Evolutionary conservation across 192 early-diverging fungal genomes (phyloP).

Genomic region (Backusella macrospora): DNA sequence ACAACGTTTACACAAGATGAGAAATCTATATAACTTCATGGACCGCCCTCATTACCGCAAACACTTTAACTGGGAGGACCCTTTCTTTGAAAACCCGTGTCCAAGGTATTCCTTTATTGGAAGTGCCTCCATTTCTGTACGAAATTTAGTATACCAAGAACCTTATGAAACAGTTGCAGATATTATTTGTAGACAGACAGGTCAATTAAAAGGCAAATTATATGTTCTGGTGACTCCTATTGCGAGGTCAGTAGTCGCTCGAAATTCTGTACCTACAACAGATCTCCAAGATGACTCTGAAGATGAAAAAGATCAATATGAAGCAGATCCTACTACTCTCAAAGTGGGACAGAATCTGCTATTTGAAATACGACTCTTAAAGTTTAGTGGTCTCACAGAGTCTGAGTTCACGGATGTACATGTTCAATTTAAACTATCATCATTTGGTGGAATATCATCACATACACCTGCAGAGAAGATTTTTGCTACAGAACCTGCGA

Average conservation of each 20-base stretch:
- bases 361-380: constrained; percentile 66
- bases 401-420: constrained; percentile 70
- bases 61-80: constrained; percentile 64
- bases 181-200: constrained; percentile 51
- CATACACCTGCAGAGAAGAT: constrained; percentile 49
- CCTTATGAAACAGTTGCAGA: constrained; percentile 43
- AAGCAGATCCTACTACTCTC: constrained; percentile 29
- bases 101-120: constrained; percentile 60
- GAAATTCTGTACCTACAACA: neutral
- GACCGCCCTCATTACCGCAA: constrained; percentile 60
- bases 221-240: constrained; percentile 46
- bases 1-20: constrained; percentile 41
- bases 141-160: constrained; percentile 46
- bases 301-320: neutral
- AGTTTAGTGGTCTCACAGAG: constrained; percentile 62
- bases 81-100: constrained; percentile 62
- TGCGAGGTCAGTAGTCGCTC: constrained; percentile 23
- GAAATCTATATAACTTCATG: constrained; percentile 58
- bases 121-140: constrained; percentile 44
- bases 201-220: constrained; percentile 43
- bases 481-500: constrained; percentile 63
- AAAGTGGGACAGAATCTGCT: constrained; percentile 52
- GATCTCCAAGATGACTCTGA: constrained; percentile 24
- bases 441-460: constrained; percentile 55
- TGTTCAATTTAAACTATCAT: constrained; percentile 68